A percentile compares a stretch with the other conserved stretches of the same genome.
These are phyloP conservation scores for Luffa aegyptiaca DNA, from an alignment of 306 rosid genomes.

Conservation along the genomic window DNA sequence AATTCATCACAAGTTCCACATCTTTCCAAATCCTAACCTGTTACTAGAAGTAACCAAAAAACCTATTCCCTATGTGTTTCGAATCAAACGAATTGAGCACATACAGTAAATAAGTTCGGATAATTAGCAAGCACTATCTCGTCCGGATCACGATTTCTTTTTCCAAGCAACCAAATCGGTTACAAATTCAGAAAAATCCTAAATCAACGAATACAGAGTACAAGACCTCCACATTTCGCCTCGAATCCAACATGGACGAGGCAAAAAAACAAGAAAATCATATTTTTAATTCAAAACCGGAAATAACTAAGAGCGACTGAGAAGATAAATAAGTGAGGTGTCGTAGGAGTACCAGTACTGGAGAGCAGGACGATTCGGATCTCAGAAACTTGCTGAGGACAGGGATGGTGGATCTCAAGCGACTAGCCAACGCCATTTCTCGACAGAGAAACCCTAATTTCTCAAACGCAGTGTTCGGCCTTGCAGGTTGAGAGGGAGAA, in stretches of 20 bases:
- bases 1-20: neutral
- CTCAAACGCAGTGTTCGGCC: neutral
- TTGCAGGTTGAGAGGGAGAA: neutral
- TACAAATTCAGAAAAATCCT: neutral
- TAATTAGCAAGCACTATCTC: neutral
- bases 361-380: neutral
- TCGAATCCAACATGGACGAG: neutral
- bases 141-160: neutral
- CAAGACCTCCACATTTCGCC: neutral
- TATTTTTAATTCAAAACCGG: neutral
- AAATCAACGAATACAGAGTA: neutral
- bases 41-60: neutral
- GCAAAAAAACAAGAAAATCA: neutral
- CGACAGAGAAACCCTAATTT: neutral
- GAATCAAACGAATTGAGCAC: neutral
- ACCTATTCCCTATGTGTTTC: neutral
- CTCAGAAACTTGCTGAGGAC: conserved; percentile 9
- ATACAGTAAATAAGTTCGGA: neutral
- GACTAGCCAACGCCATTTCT: conserved; percentile 13
- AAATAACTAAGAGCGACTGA: neutral
- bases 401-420: conserved; percentile 5
- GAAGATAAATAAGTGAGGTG: neutral
- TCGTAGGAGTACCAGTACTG: neutral
- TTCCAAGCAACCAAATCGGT: neutral
- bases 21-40: neutral